Evolutionary conservation across 163 green algal genomes (phyloP).

Genomic region (Coccomyxa subellipsoidea): DNA sequence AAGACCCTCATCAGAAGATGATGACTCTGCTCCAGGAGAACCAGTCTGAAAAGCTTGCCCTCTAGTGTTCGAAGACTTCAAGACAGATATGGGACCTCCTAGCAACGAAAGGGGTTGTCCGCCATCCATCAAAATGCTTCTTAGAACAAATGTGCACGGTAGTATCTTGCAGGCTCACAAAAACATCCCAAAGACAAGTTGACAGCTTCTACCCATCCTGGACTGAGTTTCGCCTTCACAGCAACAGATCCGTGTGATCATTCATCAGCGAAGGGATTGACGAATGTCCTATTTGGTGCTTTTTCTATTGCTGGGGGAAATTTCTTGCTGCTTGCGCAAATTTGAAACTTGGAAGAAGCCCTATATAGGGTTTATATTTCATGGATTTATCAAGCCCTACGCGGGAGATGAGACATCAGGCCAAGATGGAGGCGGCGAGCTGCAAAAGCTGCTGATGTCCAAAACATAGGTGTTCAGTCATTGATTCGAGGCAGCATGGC

Average conservation of each 20-base stretch:
- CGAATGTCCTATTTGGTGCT: too few relatives aligned
- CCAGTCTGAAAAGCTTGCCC: neutral
- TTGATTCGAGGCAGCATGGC: conserved; percentile 25
- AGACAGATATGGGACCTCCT: neutral
- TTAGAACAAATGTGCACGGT: neutral
- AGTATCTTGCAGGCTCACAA: neutral
- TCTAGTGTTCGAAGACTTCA: neutral
- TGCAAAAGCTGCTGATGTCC: neutral
- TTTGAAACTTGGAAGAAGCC: too few relatives aligned
- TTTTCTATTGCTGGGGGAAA: too few relatives aligned
- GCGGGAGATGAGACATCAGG: neutral
- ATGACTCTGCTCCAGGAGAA: neutral
- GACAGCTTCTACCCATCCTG: too few relatives aligned
- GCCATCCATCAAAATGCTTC: neutral
- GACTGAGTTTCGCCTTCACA: too few relatives aligned
- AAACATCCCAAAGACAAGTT: neutral
- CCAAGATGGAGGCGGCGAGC: neutral
- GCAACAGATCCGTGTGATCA: too few relatives aligned
- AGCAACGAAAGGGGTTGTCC: neutral
- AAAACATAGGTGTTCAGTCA: neutral
- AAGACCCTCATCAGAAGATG: neutral
- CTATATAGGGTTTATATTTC: neutral
- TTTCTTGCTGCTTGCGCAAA: too few relatives aligned
- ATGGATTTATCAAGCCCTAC: neutral
- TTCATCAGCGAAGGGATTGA: too few relatives aligned